A percentile compares a stretch with the other conserved stretches of the same genome.
Conservation (phyloP, 116 monocot species). For the Trichopus zeylanicus region DNA sequence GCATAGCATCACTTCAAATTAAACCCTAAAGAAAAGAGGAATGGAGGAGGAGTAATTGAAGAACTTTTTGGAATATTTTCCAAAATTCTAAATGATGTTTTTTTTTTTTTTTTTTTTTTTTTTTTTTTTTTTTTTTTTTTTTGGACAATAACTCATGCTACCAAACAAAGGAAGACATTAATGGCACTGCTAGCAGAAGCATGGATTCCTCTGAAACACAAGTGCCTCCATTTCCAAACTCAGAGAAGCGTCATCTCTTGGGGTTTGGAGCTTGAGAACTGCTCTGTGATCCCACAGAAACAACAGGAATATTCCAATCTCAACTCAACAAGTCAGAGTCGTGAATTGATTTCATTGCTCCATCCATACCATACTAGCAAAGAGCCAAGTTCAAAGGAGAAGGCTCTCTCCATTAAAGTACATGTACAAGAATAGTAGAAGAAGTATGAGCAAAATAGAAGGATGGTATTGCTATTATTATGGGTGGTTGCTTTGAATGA, state of each 20-base stretch:
- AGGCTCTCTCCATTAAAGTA: slow-evolving; percentile 4
- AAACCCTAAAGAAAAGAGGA: too few relatives aligned
- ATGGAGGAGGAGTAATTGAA: slow-evolving; percentile 1
- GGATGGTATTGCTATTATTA: neutral
- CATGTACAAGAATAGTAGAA: slow-evolving; percentile 7
- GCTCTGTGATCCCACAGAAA: neutral
- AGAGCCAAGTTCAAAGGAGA: neutral
- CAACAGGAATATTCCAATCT: neutral
- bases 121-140: too few relatives aligned
- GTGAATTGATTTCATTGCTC: neutral
- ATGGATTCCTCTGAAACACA: slow-evolving; percentile 2
- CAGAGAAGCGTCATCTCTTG: neutral
- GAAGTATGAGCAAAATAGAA: neutral
- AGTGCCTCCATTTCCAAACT: neutral
- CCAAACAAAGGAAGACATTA: slow-evolving; percentile 8
- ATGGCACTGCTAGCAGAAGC: neutral
- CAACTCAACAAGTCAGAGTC: neutral
- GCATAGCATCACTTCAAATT: too few relatives aligned
- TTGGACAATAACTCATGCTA: neutral
- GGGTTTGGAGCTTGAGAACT: neutral
- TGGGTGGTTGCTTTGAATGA: slow-evolving; percentile 9
- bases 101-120: too few relatives aligned
- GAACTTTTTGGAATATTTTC: slow-evolving; percentile 3
- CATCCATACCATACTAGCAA: neutral
- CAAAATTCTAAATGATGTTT: too few relatives aligned